Evolutionary conservation across 2,329 filamentous ascomycete genomes (phyloP), one percentile per base, ranked within the genome.

Genomic region (Neobulgaria alba): DNA sequence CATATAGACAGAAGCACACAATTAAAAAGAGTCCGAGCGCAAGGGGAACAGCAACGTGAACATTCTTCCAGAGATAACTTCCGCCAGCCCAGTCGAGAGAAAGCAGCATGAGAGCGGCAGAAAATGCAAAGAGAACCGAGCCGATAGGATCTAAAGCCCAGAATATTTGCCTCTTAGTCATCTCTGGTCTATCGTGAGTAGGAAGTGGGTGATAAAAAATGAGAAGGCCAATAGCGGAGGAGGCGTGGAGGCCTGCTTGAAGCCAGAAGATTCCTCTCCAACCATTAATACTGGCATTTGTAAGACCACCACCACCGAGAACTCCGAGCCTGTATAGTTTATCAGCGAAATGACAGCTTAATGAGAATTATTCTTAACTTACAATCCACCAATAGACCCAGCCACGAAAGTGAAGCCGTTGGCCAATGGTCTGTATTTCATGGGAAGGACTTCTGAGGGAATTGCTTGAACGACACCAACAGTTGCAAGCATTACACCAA

Each of bases 221-320:
- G 8, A 66, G 48, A 3, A 74, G 52, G 8, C 47, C 45, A 10
- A 21, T 67, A 65, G 61, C 63, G 64, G 61, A 72, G 68, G 54
- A 69, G 65, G 19, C 63, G 47, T 26, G 73, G 52, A 26, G 75
- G 56, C 62, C 71, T 1, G 72, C 71, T 57, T 76, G 72, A 10
- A 76, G 71, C 73, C 73, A 77, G 53, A 73, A 77, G 45, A 77
- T 75, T 48, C 67, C 65, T 3, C 73, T 63, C 73, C 73, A 77
- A 17, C 73, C 72, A 1, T 56, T 58, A 1, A 62, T 46, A 38
- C 61, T 60, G 12, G 64, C 54, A 42, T 72, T 70, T 0, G 72
- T 73, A 2, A 74, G 65, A 8, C 65, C 71, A 3, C 73, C 73
- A 7, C 71, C 70, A 23, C 68, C 66, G 10, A 76, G 61, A 5